Conservation (phyloP, 176 grass and related monocot species). For the Cocos nucifera region DNA sequence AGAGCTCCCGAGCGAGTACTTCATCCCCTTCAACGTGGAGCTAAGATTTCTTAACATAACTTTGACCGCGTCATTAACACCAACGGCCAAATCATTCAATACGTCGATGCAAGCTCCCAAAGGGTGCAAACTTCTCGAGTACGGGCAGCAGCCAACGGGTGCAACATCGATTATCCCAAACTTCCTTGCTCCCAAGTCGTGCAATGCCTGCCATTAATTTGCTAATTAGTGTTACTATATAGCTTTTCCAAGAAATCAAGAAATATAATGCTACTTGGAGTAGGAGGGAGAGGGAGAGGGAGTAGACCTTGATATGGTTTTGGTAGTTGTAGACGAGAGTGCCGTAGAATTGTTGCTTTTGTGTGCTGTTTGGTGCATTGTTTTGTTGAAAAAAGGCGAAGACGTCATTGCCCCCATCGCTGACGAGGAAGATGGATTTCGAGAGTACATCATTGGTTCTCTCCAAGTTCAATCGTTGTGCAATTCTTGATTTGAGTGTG, state of each 20-base stretch:
- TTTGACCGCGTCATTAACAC: slow-evolving; percentile 34
- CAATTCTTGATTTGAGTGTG: slow-evolving; percentile 34
- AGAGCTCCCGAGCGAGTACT: slow-evolving; percentile 54
- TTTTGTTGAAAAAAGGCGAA: slow-evolving; percentile 43
- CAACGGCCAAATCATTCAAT: slow-evolving; percentile 44
- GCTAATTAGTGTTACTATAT: too few species aligned
- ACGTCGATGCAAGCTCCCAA: slow-evolving; percentile 33
- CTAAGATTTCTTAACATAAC: slow-evolving; percentile 32
- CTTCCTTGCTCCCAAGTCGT: slow-evolving; percentile 56
- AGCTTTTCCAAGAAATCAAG: too few species aligned
- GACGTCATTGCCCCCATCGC: slow-evolving; percentile 41
- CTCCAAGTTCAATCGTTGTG: not conserved
- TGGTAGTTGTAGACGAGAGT: slow-evolving; percentile 42
- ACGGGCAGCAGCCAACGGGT: slow-evolving; percentile 40
- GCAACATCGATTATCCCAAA: slow-evolving; percentile 45
- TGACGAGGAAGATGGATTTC: slow-evolving; percentile 64
- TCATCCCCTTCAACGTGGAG: slow-evolving; percentile 34
- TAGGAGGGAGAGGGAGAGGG: not conserved
- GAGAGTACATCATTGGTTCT: slow-evolving; percentile 15
- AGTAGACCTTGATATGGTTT: slow-evolving; percentile 53
- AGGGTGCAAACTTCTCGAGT: slow-evolving; percentile 19
- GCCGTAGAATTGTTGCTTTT: slow-evolving; percentile 29
- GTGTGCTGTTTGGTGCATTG: slow-evolving; percentile 24
- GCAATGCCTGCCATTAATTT: slow-evolving; percentile 34
- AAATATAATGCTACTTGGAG: too few species aligned